Percentiles rank a stretch among this genome's conserved stretches.
Conservation (phyloP, 2,329 filamentous ascomycete species). For the Trichophyton verrucosum region DNA sequence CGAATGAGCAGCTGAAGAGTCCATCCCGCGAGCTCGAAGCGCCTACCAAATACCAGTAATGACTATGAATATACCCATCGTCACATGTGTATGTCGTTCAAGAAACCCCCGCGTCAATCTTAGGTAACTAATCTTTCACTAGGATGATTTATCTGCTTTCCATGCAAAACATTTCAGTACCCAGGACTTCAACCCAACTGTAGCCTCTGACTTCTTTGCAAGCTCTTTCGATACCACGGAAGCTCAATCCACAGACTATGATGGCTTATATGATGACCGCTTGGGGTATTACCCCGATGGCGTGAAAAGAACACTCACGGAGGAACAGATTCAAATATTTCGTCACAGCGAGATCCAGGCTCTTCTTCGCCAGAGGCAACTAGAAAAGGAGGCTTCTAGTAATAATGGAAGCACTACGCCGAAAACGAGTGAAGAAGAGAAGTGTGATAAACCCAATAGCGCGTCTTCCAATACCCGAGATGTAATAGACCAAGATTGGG, state of each 20-base stretch:
- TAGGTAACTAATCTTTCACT: background rate
- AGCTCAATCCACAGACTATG: background rate
- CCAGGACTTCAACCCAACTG: background rate
- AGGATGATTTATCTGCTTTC: slow-evolving; percentile 3
- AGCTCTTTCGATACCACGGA: background rate
- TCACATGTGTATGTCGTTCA: background rate
- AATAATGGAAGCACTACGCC: slow-evolving; percentile 9
- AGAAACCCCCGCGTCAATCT: background rate
- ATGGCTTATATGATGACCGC: slow-evolving; percentile 38
- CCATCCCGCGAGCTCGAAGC: background rate
- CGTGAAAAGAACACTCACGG: slow-evolving; percentile 75
- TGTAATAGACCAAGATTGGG: background rate
- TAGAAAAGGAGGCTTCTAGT: slow-evolving; percentile 18
- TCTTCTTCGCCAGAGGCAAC: slow-evolving; percentile 44
- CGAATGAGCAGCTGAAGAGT: no score
- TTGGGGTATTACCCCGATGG: slow-evolving; percentile 81
- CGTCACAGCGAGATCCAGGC: slow-evolving; percentile 74
- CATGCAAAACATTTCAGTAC: background rate
- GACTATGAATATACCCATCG: background rate
- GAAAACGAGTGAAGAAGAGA: background rate
- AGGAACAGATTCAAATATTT: slow-evolving; percentile 84
- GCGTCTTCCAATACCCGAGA: background rate
- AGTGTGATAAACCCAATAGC: background rate
- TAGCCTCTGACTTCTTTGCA: background rate
- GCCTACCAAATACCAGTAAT: background rate